These are phyloP conservation scores for Aspergillus sp. DNA, from an alignment of 2,329 filamentous ascomycete genomes.

Conservation along the genomic window DNA sequence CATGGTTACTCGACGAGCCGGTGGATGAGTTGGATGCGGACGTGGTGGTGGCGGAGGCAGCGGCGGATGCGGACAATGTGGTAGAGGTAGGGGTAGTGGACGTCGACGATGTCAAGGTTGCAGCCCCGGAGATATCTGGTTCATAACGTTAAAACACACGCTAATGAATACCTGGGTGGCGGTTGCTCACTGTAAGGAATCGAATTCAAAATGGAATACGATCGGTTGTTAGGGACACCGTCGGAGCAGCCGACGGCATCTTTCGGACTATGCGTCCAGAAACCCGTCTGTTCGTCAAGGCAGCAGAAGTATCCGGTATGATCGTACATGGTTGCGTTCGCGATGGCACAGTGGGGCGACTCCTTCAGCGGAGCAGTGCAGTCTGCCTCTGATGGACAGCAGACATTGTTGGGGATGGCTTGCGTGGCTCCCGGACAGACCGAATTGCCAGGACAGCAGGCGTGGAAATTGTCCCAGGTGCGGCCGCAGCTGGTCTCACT, in stretches of 20 bases:
- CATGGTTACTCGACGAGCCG: background rate
- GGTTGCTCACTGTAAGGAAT: background rate
- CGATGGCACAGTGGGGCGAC: slow-evolving; percentile 24
- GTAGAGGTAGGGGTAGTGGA: background rate
- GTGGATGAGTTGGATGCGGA: background rate
- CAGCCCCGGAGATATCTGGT: background rate
- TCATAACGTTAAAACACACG: background rate
- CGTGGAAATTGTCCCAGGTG: slow-evolving; percentile 19
- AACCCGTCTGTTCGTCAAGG: slow-evolving; percentile 10
- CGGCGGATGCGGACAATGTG: background rate
- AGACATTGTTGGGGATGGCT: slow-evolving; percentile 12
- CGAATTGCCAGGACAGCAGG: slow-evolving; percentile 18
- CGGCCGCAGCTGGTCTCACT: slow-evolving; percentile 19
- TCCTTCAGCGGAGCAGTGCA: slow-evolving; percentile 13
- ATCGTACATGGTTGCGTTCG: slow-evolving; percentile 21
- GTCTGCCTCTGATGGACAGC: slow-evolving; percentile 18
- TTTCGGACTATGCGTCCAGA: slow-evolving; percentile 4
- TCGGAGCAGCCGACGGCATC: slow-evolving; percentile 16
- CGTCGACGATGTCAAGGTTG: background rate
- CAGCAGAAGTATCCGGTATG: slow-evolving; percentile 26
- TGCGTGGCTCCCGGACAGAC: slow-evolving; percentile 11
- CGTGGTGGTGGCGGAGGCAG: background rate
- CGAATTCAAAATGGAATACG: background rate
- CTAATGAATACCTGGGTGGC: background rate
- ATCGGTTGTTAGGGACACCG: slow-evolving; percentile 5